Conservation (phyloP, 768 basidiomycete genomes). For the Naganishia friedmannii region DNA sequence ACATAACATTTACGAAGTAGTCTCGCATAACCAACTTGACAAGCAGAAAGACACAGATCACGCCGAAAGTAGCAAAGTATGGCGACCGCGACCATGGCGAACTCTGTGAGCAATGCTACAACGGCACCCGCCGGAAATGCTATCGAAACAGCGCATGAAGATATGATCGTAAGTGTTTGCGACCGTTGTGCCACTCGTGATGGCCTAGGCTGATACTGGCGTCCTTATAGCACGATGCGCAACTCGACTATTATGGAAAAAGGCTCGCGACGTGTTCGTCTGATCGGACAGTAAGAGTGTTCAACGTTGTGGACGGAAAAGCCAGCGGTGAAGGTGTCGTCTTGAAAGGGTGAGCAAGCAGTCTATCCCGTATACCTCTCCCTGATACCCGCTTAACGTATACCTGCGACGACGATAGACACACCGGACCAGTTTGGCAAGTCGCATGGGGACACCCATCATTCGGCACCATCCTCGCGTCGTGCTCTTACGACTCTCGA, state of each 20-base stretch:
- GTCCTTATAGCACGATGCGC: constrained; percentile 82
- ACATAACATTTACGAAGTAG: not conserved
- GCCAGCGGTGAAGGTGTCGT: constrained; percentile 50
- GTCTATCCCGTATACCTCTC: not conserved
- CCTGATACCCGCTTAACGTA: not conserved
- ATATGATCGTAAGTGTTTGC: constrained; percentile 80
- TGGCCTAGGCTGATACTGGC: not conserved
- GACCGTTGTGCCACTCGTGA: not conserved
- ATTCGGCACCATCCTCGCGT: constrained; percentile 92
- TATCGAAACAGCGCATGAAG: constrained; percentile 93
- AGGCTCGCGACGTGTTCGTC: constrained; percentile 94
- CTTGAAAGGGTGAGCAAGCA: constrained; percentile 49
- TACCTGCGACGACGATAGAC: constrained; percentile 57
- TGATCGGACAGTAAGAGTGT: constrained; percentile 89
- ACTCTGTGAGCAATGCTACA: constrained; percentile 19
- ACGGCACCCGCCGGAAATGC: constrained; percentile 55
- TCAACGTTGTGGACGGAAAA: constrained; percentile 89
- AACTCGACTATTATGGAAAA: constrained; percentile 95
- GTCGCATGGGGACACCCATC: constrained; percentile 98
- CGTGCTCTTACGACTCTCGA: constrained; percentile 97
- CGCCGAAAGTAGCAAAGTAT: not conserved
- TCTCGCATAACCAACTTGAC: not conserved
- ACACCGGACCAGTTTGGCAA: constrained; percentile 97
- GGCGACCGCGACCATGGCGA: constrained; percentile 21
- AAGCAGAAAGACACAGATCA: not conserved